phyloP scores from a whole-genome alignment of 768 basidiomycete genomes.

The Kwoniella dendrophila region DNA sequence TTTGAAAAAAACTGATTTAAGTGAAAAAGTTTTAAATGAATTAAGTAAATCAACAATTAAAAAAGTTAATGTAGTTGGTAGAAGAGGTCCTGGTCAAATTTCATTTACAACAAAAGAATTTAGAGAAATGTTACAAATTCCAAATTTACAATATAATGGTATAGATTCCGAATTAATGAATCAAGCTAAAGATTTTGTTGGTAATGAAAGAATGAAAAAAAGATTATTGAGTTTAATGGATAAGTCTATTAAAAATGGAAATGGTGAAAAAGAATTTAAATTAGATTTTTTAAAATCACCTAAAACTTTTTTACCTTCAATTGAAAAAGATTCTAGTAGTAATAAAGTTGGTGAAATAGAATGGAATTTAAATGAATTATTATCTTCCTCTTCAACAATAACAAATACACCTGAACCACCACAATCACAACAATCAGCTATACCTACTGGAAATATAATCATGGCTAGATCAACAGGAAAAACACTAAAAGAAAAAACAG shows the following conservation, averaged over 20 bases:
- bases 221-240: constrained; percentile 57
- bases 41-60: constrained; percentile 67
- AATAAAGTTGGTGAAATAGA: constrained; percentile 31
- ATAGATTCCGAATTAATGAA: constrained; percentile 42
- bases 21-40: constrained; percentile 69
- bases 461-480: constrained; percentile 63
- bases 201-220: constrained; percentile 55
- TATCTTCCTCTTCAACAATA: constrained; percentile 26
- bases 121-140: constrained; percentile 72
- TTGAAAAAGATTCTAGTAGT: not conserved
- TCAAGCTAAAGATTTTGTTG: constrained; percentile 42
- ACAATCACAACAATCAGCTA: constrained; percentile 15
- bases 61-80: constrained; percentile 78
- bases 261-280: constrained; percentile 37
- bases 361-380: constrained; percentile 50
- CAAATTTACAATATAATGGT: constrained; percentile 62
- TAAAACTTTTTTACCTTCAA: constrained; percentile 30
- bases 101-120: constrained; percentile 92
- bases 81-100: constrained; percentile 84
- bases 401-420: constrained; percentile 28
- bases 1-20: constrained; percentile 76
- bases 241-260: constrained; percentile 20
- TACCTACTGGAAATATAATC: constrained; percentile 61
- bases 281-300: constrained; percentile 54
- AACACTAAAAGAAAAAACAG: constrained; percentile 64